Evolutionary conservation across 108 stramenopile species (phyloP).

Genomic region (Schizochytrium sp.): DNA sequence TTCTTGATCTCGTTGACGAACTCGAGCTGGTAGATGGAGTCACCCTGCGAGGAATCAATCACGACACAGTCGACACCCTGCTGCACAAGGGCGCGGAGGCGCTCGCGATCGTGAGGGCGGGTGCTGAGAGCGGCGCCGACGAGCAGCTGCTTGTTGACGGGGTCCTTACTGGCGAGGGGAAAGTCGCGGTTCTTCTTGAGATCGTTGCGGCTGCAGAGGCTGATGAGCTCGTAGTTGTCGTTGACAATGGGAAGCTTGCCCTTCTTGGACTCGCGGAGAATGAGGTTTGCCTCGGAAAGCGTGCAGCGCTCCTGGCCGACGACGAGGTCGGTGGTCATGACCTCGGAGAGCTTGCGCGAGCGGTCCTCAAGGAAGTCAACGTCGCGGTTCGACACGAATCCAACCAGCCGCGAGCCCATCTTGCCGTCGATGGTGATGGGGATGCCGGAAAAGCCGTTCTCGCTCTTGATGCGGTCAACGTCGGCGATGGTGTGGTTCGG

Average conservation of each 20-base stretch:
- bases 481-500: constrained; percentile 80
- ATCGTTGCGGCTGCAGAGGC: constrained; percentile 93
- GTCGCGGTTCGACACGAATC: constrained; percentile 94
- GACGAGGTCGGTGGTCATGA: constrained; percentile 81
- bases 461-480: constrained; percentile 65
- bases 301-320: constrained; percentile 83
- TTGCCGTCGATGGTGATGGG: constrained; percentile 94
- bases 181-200: constrained; percentile 95
- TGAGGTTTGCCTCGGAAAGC: constrained; percentile 86
- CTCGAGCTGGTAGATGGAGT: constrained; percentile 95
- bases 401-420: constrained; percentile 87
- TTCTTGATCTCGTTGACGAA: constrained; percentile 81
- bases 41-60: constrained; percentile 97
- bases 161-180: constrained; percentile 84
- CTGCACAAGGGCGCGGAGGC: constrained; percentile 72
- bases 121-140: constrained; percentile 98
- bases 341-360: constrained; percentile 62
- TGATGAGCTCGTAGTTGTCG: constrained; percentile 83
- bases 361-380: constrained; percentile 85
- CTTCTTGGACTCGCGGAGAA: constrained; percentile 88
- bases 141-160: constrained; percentile 83
- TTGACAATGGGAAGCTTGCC: constrained; percentile 95
- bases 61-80: constrained; percentile 98
- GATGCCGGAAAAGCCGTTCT: constrained; percentile 83
- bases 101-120: constrained; percentile 86